A percentile compares a stretch with the other conserved stretches of the same genome.
phyloP scores from a whole-genome alignment of 2,329 filamentous ascomycete genomes.

The Blastomyces silverae region DNA sequence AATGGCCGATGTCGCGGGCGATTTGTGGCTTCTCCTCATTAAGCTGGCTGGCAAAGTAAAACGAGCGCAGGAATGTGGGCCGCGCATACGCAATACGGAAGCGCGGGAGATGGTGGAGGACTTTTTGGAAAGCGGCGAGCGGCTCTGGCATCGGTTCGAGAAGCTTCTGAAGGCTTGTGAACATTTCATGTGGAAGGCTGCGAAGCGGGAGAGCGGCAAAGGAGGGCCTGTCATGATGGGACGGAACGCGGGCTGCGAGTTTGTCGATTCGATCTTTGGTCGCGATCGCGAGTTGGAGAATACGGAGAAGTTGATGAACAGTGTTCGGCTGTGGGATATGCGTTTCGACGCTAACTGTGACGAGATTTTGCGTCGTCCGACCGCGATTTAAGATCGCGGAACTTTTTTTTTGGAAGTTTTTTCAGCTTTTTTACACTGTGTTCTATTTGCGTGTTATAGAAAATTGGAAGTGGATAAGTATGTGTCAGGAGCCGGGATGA shows the following conservation, averaged over 20 bases:
- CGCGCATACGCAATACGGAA: constrained; percentile 63
- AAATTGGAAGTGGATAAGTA: not conserved
- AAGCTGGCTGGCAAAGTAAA: constrained; percentile 91
- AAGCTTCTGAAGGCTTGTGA: constrained; percentile 86
- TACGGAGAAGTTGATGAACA: constrained; percentile 89
- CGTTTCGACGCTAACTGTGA: constrained; percentile 96
- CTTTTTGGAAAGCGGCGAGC: constrained; percentile 82
- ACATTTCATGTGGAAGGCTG: constrained; percentile 86
- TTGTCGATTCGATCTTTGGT: constrained; percentile 92
- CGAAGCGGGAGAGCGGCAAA: constrained; percentile 62
- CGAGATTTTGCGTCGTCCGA: constrained; percentile 51
- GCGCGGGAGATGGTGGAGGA: constrained; percentile 78
- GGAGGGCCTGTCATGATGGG: constrained; percentile 63
- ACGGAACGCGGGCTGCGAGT: constrained; percentile 87
- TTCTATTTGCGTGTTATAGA: not conserved
- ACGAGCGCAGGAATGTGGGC: constrained; percentile 71
- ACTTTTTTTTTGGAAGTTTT: not conserved
- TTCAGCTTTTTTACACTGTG: not conserved
- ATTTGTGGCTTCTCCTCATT: constrained; percentile 91
- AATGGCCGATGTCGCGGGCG: constrained; percentile 84
- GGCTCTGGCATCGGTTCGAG: constrained; percentile 77
- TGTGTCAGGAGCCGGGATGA: not conserved
- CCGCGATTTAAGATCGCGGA: not conserved
- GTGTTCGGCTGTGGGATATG: constrained; percentile 80
- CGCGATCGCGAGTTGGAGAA: constrained; percentile 80